phyloP scores from a whole-genome alignment of 305 asterid genomes.

The Stenogyne calaminthoides region DNA sequence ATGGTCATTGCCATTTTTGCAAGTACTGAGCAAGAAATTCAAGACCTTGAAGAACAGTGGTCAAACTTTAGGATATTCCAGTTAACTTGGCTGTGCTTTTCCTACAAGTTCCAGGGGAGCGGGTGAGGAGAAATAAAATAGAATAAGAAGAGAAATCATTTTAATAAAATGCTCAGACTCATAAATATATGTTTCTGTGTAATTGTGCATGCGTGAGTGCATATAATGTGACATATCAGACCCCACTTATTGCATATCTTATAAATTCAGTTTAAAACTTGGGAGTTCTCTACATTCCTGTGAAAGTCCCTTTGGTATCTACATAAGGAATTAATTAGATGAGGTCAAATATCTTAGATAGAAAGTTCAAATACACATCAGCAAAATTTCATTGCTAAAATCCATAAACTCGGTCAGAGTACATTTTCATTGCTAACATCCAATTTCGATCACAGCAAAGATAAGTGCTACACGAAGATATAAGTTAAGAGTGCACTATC shows the following conservation, averaged over 20 bases:
- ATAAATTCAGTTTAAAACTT: not conserved
- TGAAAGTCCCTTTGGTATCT: slow-evolving; percentile 1
- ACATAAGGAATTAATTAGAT: not conserved
- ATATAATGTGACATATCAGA: not conserved
- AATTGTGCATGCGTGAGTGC: not conserved
- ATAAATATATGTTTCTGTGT: not conserved
- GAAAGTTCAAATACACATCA: not conserved
- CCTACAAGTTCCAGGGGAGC: slow-evolving; percentile 1
- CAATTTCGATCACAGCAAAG: not conserved
- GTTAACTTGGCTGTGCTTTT: slow-evolving; percentile 16
- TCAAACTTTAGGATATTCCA: slow-evolving; percentile 24
- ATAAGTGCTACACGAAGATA: not conserved
- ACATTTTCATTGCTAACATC: not conserved
- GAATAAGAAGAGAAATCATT: not conserved
- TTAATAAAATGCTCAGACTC: not conserved
- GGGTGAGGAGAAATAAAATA: not conserved
- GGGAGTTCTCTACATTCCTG: not conserved
- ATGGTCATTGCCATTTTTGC: slow-evolving; percentile 80
- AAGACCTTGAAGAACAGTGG: slow-evolving; percentile 10
- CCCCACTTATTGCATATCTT: not conserved
- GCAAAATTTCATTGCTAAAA: not conserved
- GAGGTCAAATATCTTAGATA: not conserved
- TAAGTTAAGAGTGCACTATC: not conserved
- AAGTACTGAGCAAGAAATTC: slow-evolving; percentile 16
- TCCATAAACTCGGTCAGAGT: not conserved